phyloP scores from a whole-genome alignment of 805 yeast genomes.

The Grigorovia yakushimaensis region DNA sequence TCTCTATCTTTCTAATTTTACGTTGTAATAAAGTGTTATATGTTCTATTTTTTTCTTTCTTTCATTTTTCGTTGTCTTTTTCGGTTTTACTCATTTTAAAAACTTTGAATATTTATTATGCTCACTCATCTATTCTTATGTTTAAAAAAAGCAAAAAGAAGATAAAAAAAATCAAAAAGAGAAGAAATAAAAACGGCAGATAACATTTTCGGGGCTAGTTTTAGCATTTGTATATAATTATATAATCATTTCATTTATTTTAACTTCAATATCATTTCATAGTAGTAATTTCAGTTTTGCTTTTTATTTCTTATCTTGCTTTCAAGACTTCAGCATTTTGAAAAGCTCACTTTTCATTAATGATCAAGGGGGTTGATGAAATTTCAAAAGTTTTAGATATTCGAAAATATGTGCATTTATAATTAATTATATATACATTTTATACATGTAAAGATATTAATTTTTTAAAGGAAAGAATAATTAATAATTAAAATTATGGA shows the following conservation, averaged over 20 bases:
- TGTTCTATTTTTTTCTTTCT: no score
- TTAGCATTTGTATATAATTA: background rate
- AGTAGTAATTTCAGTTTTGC: background rate
- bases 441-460: background rate
- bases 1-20: no score
- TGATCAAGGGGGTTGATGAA: background rate
- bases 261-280: background rate
- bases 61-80: no score
- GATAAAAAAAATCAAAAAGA: background rate
- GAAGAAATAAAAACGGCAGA: background rate
- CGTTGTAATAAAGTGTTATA: no score
- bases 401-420: background rate
- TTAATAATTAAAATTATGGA: no score
- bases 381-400: background rate
- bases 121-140: background rate
- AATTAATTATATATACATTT: background rate
- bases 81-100: background rate
- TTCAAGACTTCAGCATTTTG: background rate
- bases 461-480: background rate
- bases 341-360: background rate
- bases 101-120: background rate
- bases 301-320: background rate
- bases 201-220: background rate
- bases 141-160: background rate
- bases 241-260: background rate